Evolutionary conservation across 1,139 yeast species (phyloP).

Genomic region (Lodderomyces elongisporus): DNA sequence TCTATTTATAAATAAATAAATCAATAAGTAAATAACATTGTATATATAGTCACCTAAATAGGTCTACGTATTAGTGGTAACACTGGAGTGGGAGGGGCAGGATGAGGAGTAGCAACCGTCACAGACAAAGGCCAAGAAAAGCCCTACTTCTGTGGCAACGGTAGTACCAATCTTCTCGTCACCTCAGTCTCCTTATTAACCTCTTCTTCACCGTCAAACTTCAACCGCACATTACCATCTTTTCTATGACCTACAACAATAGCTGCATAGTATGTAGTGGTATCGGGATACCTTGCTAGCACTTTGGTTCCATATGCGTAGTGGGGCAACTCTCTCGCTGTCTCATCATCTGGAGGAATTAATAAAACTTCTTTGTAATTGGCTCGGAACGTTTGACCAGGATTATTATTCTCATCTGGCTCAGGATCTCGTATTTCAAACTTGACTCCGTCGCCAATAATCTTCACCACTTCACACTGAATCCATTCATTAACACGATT

Average conservation of each 20-base stretch:
- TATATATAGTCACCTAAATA: no score
- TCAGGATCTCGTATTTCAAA: conserved; percentile 95
- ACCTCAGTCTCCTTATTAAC: conserved; percentile 95
- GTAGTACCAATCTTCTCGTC: conserved; percentile 74
- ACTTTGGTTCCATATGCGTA: conserved; percentile 79
- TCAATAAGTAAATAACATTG: no score
- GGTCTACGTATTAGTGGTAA: no score
- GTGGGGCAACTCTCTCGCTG: conserved; percentile 35
- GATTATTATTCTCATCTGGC: conserved; percentile 89
- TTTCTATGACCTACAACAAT: conserved; percentile 76
- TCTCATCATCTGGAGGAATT: conserved; percentile 45
- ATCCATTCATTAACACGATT: conserved; percentile 86
- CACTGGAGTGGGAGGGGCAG: no score
- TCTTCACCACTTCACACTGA: conserved; percentile 82
- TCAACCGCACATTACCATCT: conserved; percentile 72
- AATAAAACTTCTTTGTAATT: conserved; percentile 73
- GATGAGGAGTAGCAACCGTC: no score
- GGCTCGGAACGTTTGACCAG: conserved; percentile 84
- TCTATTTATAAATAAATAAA: no score
- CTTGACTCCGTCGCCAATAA: conserved; percentile 69
- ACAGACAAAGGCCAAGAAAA: no score
- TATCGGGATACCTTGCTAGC: conserved; percentile 93
- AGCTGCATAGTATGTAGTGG: conserved; percentile 95
- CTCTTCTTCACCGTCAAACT: conserved; percentile 97
- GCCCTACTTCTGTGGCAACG: conserved; percentile 50